Percentiles rank a stretch among this genome's conserved stretches.
phyloP scores from a whole-genome alignment of 805 yeast genomes.

The Cyberlindnera maclurae region DNA sequence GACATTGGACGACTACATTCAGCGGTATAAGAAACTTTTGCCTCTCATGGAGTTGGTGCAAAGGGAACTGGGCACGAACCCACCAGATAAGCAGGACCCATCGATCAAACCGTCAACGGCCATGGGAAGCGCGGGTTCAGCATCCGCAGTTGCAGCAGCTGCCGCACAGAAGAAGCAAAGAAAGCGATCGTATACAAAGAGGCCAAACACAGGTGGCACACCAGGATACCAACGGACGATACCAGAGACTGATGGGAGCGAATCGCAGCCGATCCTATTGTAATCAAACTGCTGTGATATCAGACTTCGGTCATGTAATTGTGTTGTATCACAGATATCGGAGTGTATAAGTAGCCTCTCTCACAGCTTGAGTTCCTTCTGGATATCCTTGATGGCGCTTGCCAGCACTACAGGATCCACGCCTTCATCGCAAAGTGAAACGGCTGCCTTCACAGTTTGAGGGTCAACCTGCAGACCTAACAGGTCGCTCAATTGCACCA shows the following conservation, averaged over 20 bases:
- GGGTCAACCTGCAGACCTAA: not conserved
- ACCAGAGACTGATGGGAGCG: conserved; percentile 14
- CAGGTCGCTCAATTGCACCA: not conserved
- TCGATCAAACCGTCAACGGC: conserved; percentile 45
- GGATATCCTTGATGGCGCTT: conserved; percentile 1
- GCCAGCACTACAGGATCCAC: not conserved
- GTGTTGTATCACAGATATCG: too few relatives aligned
- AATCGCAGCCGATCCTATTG: conserved; percentile 19
- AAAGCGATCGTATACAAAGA: conserved; percentile 20
- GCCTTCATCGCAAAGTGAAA: not conserved
- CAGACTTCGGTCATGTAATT: not conserved
- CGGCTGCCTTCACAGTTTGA: too few relatives aligned
- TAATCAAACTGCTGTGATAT: conserved; percentile 2
- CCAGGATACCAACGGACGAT: conserved; percentile 6
- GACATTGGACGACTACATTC: conserved; percentile 38
- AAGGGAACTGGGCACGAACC: conserved; percentile 42
- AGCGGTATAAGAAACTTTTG: conserved; percentile 36
- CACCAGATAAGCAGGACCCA: conserved; percentile 61
- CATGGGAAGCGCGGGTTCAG: not conserved
- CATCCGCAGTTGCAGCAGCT: not conserved
- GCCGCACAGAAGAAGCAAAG: conserved; percentile 8
- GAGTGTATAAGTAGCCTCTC: too few relatives aligned
- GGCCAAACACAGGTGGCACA: conserved; percentile 11
- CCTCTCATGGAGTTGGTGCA: conserved; percentile 43
- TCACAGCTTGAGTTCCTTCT: not conserved